A percentile compares a stretch with the other conserved stretches of the same genome.
phyloP scores from a whole-genome alignment of 441 rosid genomes.

The Euphorbia corollata region DNA sequence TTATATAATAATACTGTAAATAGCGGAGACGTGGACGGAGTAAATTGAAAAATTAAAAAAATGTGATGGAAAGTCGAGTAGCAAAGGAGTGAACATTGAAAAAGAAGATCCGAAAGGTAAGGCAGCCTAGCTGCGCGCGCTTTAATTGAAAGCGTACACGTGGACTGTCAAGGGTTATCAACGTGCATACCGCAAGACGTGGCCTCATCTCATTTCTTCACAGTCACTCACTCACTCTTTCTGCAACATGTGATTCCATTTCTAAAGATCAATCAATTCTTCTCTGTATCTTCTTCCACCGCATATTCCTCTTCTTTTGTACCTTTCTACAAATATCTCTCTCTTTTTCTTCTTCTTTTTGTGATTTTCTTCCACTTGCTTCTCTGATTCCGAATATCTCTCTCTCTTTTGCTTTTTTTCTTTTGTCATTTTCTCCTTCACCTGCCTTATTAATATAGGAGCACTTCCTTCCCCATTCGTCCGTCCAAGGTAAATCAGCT shows the following conservation, averaged over 20 bases:
- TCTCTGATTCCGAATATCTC: neutral
- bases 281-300: neutral
- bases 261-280: neutral
- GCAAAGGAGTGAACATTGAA: no score
- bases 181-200: neutral
- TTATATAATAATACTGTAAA: no score
- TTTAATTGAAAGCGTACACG: constrained; percentile 2
- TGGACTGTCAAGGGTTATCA: neutral
- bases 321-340: constrained; percentile 21
- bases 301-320: constrained; percentile 9
- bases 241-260: constrained; percentile 7
- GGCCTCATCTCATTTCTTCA: neutral
- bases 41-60: no score
- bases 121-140: constrained; percentile 6
- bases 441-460: constrained; percentile 6
- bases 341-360: neutral
- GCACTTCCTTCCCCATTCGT: neutral
- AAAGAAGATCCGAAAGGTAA: constrained; percentile 3
- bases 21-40: no score
- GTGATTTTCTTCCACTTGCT: neutral
- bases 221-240: neutral
- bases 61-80: no score
- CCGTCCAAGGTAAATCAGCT: neutral
- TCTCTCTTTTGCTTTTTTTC: neutral
- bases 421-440: neutral